A percentile compares a stretch with the other conserved stretches of the same genome.
Conservation (phyloP, 148 eudicot genomes). For the Arbutus unedo region DNA sequence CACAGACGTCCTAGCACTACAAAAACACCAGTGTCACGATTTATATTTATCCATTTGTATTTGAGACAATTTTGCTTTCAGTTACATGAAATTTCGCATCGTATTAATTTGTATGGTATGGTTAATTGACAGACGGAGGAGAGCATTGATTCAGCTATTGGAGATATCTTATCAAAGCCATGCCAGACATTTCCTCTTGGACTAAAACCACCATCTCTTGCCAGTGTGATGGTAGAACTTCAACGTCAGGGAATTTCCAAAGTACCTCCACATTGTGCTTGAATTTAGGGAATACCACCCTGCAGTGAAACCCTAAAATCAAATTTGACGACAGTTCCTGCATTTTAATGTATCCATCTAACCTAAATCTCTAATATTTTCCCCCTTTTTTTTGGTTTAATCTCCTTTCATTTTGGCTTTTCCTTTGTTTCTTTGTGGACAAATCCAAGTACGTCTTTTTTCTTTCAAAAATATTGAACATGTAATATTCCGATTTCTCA, state of each 20-base stretch:
- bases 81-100: too few relatives aligned
- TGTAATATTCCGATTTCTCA: too few relatives aligned
- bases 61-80: too few relatives aligned
- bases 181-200: conserved; percentile 86
- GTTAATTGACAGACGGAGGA: conserved; percentile 58
- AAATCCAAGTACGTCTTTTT: not conserved
- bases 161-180: conserved; percentile 75
- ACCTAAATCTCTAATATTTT: not conserved
- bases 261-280: conserved; percentile 61
- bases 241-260: conserved; percentile 79
- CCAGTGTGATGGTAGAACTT: conserved; percentile 66
- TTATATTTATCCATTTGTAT: too few relatives aligned
- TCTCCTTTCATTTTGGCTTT: not conserved
- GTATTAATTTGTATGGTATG: not conserved
- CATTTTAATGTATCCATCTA: conserved; percentile 17
- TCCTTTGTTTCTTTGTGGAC: not conserved
- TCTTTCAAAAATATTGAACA: too few relatives aligned
- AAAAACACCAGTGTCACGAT: too few relatives aligned
- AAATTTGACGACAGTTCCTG: conserved; percentile 62
- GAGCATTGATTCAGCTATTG: conserved; percentile 76
- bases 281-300: not conserved
- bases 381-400: not conserved
- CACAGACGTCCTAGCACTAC: too few relatives aligned
- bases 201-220: conserved; percentile 72
- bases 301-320: conserved; percentile 1